Conservation (phyloP, 2,329 filamentous ascomycete genomes). For the Xylariaceae sp. region DNA sequence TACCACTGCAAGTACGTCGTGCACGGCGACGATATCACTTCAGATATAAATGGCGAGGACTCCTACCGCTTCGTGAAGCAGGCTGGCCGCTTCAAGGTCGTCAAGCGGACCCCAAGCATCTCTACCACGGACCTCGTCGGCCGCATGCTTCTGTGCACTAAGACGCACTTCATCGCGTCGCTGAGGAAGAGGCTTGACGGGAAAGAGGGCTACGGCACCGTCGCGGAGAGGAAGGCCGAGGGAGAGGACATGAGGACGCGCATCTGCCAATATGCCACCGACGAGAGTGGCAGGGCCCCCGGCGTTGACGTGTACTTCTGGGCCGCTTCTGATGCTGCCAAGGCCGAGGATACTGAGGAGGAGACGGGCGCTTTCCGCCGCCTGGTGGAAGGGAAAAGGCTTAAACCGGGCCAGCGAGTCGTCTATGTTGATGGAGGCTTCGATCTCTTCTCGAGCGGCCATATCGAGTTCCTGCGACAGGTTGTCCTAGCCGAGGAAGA, state of each 20-base stretch:
- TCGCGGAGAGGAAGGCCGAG: conserved; percentile 57
- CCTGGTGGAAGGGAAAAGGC: conserved; percentile 67
- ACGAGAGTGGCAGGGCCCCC: conserved; percentile 72
- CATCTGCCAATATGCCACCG: conserved; percentile 81
- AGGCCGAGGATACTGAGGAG: conserved; percentile 44
- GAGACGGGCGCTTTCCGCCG: conserved; percentile 63
- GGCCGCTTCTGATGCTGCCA: conserved; percentile 52
- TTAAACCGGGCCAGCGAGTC: conserved; percentile 73
- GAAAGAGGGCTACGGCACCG: conserved; percentile 66
- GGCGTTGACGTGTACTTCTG: conserved; percentile 86
- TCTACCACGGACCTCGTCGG: conserved; percentile 98
- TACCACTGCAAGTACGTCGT: conserved; percentile 95
- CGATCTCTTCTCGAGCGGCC: conserved; percentile 92
- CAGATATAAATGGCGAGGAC: conserved; percentile 87
- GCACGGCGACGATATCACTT: conserved; percentile 95
- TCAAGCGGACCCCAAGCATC: conserved; percentile 93
- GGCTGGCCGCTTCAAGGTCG: conserved; percentile 89
- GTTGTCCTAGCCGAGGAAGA: conserved; percentile 72
- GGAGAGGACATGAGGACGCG: conserved; percentile 69
- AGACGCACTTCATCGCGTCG: conserved; percentile 84
- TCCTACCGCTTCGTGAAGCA: conserved; percentile 98
- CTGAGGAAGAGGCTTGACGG: conserved; percentile 66
- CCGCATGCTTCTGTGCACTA: conserved; percentile 94
- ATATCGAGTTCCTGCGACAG: conserved; percentile 86
- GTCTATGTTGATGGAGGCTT: conserved; percentile 97